Conservation (phyloP, 2,329 filamentous ascomycete genomes). For the Aspergillus novofumigatus region DNA sequence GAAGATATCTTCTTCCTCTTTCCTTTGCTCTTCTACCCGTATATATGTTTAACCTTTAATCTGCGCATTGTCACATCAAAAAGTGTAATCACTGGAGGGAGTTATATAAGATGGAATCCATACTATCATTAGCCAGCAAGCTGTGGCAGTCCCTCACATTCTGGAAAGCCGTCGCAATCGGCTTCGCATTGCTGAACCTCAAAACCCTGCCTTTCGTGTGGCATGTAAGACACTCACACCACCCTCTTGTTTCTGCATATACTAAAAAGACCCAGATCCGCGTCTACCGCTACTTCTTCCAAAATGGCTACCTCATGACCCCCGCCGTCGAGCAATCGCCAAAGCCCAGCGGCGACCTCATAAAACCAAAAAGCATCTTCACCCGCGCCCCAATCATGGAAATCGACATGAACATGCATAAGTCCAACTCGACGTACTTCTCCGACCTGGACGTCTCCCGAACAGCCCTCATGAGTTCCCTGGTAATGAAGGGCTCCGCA, state of each 20-base stretch:
- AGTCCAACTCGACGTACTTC: conserved; percentile 78
- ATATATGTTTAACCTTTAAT: too few species aligned
- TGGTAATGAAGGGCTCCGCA: conserved; percentile 55
- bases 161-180: conserved; percentile 22
- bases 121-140: conserved; percentile 8
- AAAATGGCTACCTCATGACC: conserved; percentile 47
- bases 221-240: conserved; percentile 23
- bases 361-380: conserved; percentile 63
- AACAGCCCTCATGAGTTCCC: conserved; percentile 67
- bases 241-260: neutral
- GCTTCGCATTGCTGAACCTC: conserved; percentile 24
- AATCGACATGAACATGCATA: conserved; percentile 79
- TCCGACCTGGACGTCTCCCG: conserved; percentile 76
- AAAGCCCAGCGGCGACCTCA: conserved; percentile 47
- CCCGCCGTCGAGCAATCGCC: conserved; percentile 38
- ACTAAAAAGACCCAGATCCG: conserved; percentile 44
- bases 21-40: neutral
- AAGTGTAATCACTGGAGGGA: too few species aligned
- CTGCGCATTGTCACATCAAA: neutral
- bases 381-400: conserved; percentile 66
- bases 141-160: conserved; percentile 11
- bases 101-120: conserved; percentile 6
- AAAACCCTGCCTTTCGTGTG: conserved; percentile 27
- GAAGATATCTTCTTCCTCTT: neutral
- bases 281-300: conserved; percentile 54